Conservation (phyloP, 23 red algal genomes). For the Gracilaria caudata region DNA sequence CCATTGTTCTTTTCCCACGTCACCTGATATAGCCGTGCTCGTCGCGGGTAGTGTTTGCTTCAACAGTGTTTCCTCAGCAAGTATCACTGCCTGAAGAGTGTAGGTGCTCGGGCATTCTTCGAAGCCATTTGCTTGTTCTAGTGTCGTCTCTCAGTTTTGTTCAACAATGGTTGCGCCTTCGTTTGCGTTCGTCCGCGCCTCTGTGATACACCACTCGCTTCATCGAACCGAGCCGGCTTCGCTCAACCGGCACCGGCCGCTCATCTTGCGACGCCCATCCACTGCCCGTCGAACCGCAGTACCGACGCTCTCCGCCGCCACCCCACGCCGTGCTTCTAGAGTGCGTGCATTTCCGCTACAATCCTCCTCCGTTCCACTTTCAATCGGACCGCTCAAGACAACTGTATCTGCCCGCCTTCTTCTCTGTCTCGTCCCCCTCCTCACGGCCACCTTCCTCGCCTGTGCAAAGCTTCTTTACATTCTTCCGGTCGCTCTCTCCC, state of each 20-base stretch:
- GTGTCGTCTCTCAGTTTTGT: background rate
- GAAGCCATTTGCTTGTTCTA: too few relatives aligned
- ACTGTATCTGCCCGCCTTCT: constrained; percentile 13
- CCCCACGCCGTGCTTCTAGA: background rate
- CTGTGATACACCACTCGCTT: constrained; percentile 14
- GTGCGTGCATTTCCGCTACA: background rate
- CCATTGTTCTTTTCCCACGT: background rate
- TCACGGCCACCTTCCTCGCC: constrained; percentile 33
- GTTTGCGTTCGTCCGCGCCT: constrained; percentile 13
- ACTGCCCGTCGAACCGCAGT: background rate
- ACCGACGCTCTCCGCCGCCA: constrained; percentile 14
- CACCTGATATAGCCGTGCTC: too few relatives aligned
- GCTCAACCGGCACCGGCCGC: constrained; percentile 5
- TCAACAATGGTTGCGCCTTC: background rate
- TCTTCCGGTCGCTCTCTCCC: constrained; percentile 37
- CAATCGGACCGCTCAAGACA: constrained; percentile 10
- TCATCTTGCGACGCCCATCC: background rate
- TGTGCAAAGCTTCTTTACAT: constrained; percentile 57
- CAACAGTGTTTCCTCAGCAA: too few relatives aligned
- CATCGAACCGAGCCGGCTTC: background rate
- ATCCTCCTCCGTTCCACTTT: background rate
- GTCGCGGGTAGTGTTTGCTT: background rate
- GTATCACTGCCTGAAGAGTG: background rate
- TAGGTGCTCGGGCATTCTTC: too few relatives aligned
- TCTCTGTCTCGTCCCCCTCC: constrained; percentile 51